phyloP scores from a whole-genome alignment of 2,329 filamentous ascomycete genomes.

The Rhynchosporium agropyri region DNA sequence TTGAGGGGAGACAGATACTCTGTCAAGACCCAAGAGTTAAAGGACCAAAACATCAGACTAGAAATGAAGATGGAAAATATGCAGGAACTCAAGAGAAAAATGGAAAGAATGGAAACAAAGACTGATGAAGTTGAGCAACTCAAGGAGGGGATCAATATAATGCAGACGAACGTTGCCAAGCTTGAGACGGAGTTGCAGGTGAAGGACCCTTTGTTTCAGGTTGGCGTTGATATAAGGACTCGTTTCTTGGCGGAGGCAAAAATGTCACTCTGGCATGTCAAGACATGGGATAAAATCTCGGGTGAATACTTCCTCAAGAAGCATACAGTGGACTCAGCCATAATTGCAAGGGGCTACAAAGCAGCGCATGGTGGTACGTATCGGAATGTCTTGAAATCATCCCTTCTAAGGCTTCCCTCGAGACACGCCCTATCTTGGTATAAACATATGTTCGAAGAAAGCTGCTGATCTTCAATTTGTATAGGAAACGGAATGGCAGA shows the following conservation, averaged over 20 bases:
- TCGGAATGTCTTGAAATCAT: too few relatives aligned
- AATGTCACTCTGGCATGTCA: not conserved
- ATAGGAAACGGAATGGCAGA: constrained; percentile 7
- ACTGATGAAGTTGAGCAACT: not conserved
- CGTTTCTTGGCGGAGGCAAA: constrained; percentile 14
- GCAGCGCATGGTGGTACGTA: constrained; percentile 16
- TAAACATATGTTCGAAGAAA: too few relatives aligned
- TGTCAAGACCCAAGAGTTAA: too few relatives aligned
- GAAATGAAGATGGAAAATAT: too few relatives aligned
- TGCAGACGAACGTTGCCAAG: not conserved
- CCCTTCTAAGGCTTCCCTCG: too few relatives aligned
- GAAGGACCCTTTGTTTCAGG: constrained; percentile 7
- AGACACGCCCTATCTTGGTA: too few relatives aligned
- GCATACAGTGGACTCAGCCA: not conserved
- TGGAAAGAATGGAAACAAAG: too few relatives aligned
- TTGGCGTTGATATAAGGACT: constrained; percentile 14
- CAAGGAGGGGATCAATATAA: not conserved
- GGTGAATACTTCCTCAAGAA: not conserved
- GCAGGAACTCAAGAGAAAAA: too few relatives aligned
- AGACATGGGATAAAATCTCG: constrained; percentile 5
- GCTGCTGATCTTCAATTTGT: too few relatives aligned
- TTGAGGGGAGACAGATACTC: not conserved
- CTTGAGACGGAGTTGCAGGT: constrained; percentile 3
- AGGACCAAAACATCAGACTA: too few relatives aligned
- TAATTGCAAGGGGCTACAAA: constrained; percentile 11